Conservation (phyloP, 225 moss, liverwort and hornwort species). For the Pleurozium schreberi region DNA sequence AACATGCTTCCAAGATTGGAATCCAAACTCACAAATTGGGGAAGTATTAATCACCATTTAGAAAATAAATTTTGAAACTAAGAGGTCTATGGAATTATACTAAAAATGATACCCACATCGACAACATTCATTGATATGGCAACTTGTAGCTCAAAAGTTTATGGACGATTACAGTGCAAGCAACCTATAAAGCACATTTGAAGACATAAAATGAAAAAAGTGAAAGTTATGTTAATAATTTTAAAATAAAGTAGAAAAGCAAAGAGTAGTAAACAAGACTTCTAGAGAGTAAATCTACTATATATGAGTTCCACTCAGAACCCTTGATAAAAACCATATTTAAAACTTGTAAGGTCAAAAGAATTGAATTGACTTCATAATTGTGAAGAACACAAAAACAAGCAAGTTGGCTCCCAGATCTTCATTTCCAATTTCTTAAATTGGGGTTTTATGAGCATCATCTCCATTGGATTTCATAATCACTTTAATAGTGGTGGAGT, state of each 20-base stretch:
- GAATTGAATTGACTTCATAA: background rate
- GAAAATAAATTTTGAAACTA: background rate
- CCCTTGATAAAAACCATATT: background rate
- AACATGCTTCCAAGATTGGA: background rate
- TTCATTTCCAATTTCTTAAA: background rate
- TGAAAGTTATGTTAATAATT: background rate
- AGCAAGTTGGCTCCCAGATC: background rate
- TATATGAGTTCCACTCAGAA: background rate
- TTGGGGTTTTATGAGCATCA: too few relatives aligned
- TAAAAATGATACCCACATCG: background rate
- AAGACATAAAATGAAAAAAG: background rate
- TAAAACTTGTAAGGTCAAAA: background rate
- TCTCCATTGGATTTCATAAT: background rate
- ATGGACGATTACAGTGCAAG: background rate
- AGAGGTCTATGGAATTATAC: background rate
- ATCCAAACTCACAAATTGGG: background rate
- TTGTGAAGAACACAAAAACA: too few relatives aligned
- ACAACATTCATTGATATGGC: accelerated
- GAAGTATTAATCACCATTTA: background rate
- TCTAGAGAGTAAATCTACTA: background rate
- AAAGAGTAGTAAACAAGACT: background rate
- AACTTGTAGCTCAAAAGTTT: background rate
- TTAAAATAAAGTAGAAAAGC: background rate
- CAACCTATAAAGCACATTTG: background rate
- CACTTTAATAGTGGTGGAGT: background rate